Evolutionary conservation across 306 rosid genomes (phyloP).

Genomic region (Chamaecrista fasciculata): DNA sequence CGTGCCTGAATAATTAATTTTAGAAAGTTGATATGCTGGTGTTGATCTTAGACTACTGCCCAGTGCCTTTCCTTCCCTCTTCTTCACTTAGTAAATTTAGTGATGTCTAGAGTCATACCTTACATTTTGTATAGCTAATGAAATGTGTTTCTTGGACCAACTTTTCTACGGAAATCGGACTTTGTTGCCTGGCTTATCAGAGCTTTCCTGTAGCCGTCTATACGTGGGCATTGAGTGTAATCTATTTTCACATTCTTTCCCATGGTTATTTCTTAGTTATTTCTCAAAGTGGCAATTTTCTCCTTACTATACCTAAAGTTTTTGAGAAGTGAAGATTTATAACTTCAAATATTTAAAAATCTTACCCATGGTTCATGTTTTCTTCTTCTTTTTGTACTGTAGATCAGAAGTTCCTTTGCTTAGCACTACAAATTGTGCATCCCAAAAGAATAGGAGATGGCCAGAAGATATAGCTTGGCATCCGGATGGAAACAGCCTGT

Average conservation of each 20-base stretch:
- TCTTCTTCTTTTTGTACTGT: slow-evolving; percentile 27
- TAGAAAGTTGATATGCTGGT: background rate
- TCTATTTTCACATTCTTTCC: background rate
- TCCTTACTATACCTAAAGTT: background rate
- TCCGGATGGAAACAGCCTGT: slow-evolving; percentile 72
- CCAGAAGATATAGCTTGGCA: slow-evolving; percentile 95
- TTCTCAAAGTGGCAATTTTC: slow-evolving; percentile 1
- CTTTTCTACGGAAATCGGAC: background rate
- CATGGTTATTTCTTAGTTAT: background rate
- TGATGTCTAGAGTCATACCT: background rate
- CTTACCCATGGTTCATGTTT: slow-evolving; percentile 8
- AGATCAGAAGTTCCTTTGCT: slow-evolving; percentile 82
- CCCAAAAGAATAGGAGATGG: slow-evolving; percentile 84
- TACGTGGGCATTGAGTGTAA: background rate
- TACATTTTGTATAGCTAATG: background rate
- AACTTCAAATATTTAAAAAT: slow-evolving; percentile 12
- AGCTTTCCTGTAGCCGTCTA: background rate
- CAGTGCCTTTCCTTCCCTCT: background rate
- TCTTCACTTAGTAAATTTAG: background rate
- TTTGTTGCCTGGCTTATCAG: background rate
- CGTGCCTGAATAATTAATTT: background rate
- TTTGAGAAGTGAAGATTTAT: slow-evolving; percentile 3
- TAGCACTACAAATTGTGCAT: slow-evolving; percentile 61
- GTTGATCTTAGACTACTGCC: background rate
- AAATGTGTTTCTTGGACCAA: background rate